Conservation (phyloP, 176 grass and related monocot species). For the Carex parvula region DNA sequence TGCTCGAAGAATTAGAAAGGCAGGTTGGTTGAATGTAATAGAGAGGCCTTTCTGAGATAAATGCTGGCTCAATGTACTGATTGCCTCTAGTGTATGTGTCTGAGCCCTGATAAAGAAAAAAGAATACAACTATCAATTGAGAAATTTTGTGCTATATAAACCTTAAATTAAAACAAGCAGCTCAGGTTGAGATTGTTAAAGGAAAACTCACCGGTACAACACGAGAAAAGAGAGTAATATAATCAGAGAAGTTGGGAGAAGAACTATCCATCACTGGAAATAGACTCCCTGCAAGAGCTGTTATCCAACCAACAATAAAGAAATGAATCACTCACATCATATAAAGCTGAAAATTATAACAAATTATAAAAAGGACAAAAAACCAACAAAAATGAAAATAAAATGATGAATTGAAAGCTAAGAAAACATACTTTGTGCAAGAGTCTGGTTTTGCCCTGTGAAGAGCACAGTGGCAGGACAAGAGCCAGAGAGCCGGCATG, state of each 20-base stretch:
- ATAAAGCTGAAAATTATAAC: conserved; percentile 10
- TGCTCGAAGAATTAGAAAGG: conserved; percentile 25
- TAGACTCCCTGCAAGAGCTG: conserved; percentile 53
- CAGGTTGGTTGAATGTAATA: conserved; percentile 60
- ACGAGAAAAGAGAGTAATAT: conserved; percentile 41
- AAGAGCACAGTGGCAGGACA: conserved; percentile 58
- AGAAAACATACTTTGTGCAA: conserved; percentile 51
- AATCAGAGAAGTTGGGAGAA: conserved; percentile 53
- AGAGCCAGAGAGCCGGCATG: conserved; percentile 43
- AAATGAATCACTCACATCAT: not conserved
- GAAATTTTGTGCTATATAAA: not conserved
- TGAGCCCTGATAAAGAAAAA: conserved; percentile 42
- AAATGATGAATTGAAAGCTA: not conserved
- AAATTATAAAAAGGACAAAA: not conserved
- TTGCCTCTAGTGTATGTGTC: conserved; percentile 44
- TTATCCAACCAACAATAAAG: conserved; percentile 1
- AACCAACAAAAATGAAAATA: not conserved
- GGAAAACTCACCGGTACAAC: conserved; percentile 53
- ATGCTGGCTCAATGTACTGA: conserved; percentile 63
- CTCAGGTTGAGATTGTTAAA: not conserved
- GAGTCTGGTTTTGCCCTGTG: conserved; percentile 60
- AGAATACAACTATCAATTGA: not conserved
- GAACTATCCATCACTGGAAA: conserved; percentile 42
- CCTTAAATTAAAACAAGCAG: not conserved
- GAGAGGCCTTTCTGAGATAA: conserved; percentile 44